phyloP scores from a whole-genome alignment of 2,329 filamentous ascomycete species.

The Aspergillus amoenus region DNA sequence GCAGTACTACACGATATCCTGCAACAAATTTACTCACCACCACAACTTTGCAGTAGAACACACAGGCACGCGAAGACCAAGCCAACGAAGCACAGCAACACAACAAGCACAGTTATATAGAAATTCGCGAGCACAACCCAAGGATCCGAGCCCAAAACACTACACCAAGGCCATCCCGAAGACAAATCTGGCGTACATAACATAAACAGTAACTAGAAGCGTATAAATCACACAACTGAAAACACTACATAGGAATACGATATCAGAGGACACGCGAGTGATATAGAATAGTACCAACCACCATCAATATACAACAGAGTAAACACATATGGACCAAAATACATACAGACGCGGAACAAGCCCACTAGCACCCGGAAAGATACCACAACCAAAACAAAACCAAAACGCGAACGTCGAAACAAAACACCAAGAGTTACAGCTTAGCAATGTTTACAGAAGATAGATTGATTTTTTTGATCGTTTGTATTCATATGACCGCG shows the following conservation, averaged over 20 bases:
- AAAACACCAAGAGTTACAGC: not conserved
- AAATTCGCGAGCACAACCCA: not conserved
- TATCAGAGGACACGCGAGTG: too few species aligned
- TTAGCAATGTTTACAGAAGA: too few species aligned
- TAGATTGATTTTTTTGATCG: constrained; percentile 16
- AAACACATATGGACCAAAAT: too few species aligned
- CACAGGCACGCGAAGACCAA: not conserved
- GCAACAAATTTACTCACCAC: not conserved
- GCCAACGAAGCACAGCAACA: not conserved
- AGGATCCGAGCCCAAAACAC: not conserved
- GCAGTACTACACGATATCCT: not conserved
- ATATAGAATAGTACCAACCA: too few species aligned
- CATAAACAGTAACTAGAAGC: not conserved
- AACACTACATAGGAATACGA: too few species aligned
- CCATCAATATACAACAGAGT: too few species aligned
- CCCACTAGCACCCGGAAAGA: too few species aligned
- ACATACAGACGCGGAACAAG: too few species aligned
- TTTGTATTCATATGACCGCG: constrained; percentile 41
- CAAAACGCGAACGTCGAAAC: not conserved
- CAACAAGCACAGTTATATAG: not conserved
- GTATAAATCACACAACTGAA: not conserved
- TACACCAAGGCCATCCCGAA: not conserved
- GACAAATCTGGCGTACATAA: not conserved
- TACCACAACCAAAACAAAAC: not conserved
- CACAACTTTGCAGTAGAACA: not conserved